Conservation (phyloP, 2,329 filamentous ascomycete genomes). For the Diplodia corticola region DNA sequence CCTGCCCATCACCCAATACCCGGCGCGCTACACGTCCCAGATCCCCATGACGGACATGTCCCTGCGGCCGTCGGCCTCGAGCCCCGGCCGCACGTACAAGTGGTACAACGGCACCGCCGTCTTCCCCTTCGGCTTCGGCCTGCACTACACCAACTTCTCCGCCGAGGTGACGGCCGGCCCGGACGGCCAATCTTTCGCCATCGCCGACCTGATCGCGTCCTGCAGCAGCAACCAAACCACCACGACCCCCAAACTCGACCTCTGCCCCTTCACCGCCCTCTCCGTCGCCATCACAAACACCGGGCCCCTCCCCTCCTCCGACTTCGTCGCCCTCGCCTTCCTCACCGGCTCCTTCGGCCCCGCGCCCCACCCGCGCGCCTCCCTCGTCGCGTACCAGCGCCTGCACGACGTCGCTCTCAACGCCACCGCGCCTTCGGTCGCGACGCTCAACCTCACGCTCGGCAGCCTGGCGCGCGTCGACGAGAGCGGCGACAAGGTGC, state of each 20-base stretch:
- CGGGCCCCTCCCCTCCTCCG: constrained; percentile 49
- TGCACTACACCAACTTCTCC: constrained; percentile 60
- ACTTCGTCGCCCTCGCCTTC: constrained; percentile 57
- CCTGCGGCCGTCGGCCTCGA: constrained; percentile 49
- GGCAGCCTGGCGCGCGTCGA: constrained; percentile 54
- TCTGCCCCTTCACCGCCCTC: constrained; percentile 44
- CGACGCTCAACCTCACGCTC: constrained; percentile 47
- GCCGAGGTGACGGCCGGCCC: constrained; percentile 27
- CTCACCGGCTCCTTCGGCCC: constrained; percentile 52
- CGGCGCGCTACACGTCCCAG: constrained; percentile 51
- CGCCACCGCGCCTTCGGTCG: constrained; percentile 35
- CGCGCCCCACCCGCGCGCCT: constrained; percentile 54
- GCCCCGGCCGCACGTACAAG: constrained; percentile 59
- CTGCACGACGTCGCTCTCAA: constrained; percentile 42
- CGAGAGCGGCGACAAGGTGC: constrained; percentile 50
- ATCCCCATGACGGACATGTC: constrained; percentile 59
- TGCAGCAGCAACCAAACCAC: constrained; percentile 31
- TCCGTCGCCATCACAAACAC: constrained; percentile 52
- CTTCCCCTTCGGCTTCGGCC: constrained; percentile 56
- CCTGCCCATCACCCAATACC: constrained; percentile 59
- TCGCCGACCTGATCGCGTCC: constrained; percentile 40
- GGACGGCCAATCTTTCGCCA: constrained; percentile 29
- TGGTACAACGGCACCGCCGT: constrained; percentile 57
- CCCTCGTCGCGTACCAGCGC: constrained; percentile 54
- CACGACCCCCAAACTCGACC: constrained; percentile 43